These are phyloP conservation scores for Aspergillus sp. DNA, from an alignment of 2,329 filamentous ascomycete species.

Conservation along the genomic window DNA sequence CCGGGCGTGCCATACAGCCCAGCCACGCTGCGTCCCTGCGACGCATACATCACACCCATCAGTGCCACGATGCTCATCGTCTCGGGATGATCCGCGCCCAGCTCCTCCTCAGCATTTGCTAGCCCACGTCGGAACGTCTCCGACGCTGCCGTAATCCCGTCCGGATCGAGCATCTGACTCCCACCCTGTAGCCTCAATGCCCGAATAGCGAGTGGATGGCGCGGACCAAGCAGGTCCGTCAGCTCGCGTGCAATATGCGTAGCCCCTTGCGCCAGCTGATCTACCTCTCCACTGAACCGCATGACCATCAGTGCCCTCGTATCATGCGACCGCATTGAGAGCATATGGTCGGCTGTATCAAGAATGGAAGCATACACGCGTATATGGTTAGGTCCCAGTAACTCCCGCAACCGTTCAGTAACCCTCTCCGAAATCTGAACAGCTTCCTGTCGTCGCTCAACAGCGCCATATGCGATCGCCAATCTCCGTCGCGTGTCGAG, in stretches of 20 bases:
- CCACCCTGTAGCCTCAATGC: slow-evolving; percentile 26
- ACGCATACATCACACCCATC: slow-evolving; percentile 32
- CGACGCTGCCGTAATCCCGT: slow-evolving; percentile 24
- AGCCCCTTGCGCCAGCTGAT: slow-evolving; percentile 21
- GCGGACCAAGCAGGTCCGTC: slow-evolving; percentile 21
- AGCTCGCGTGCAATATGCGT: slow-evolving; percentile 24
- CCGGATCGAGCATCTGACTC: slow-evolving; percentile 20
- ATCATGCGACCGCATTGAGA: slow-evolving; percentile 22
- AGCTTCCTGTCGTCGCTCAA: slow-evolving; percentile 27
- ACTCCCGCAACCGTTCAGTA: slow-evolving; percentile 21
- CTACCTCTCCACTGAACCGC: slow-evolving; percentile 18
- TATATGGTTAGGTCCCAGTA: slow-evolving; percentile 33
- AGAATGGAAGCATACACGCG: slow-evolving; percentile 23
- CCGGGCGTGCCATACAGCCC: not conserved
- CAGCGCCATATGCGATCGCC: slow-evolving; percentile 24
- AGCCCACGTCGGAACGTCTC: slow-evolving; percentile 35
- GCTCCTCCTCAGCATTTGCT: slow-evolving; percentile 28
- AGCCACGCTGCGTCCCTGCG: slow-evolving; percentile 14
- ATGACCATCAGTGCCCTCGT: slow-evolving; percentile 3
- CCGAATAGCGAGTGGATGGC: slow-evolving; percentile 28
- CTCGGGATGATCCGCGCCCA: slow-evolving; percentile 29
- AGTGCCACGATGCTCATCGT: slow-evolving; percentile 30
- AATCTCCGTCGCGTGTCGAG: slow-evolving; percentile 32
- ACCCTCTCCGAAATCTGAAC: slow-evolving; percentile 26
- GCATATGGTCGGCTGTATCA: slow-evolving; percentile 26